Evolutionary conservation across 208 protist species (phyloP).

Genomic region (Leishmania amazonensis): DNA sequence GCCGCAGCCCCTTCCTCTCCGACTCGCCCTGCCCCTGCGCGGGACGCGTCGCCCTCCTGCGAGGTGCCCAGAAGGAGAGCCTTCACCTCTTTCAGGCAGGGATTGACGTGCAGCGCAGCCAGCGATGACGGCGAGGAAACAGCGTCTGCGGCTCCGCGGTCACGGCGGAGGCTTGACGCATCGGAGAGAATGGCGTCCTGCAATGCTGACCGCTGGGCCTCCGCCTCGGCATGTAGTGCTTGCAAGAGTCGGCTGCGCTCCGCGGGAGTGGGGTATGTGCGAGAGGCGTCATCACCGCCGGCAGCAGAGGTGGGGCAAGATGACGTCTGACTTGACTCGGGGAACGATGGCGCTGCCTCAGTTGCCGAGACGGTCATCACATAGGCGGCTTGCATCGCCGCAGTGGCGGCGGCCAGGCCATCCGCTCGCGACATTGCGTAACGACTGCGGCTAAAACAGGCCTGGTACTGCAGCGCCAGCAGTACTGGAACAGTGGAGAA

Average conservation of each 20-base stretch:
- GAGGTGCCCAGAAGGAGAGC: conserved; percentile 16
- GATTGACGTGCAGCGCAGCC: background rate
- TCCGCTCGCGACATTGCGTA: conserved; percentile 20
- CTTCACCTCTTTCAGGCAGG: conserved; percentile 23
- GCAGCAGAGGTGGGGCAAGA: background rate
- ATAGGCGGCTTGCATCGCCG: conserved; percentile 20
- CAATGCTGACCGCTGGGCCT: conserved; percentile 2
- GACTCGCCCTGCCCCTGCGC: too few relatives aligned
- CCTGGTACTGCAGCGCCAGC: conserved; percentile 43
- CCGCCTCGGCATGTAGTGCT: conserved; percentile 2
- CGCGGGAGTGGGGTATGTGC: background rate
- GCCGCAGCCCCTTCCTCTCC: background rate
- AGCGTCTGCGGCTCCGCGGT: background rate
- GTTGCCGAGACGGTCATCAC: conserved; percentile 10
- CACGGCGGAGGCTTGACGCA: conserved; percentile 2
- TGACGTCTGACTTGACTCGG: background rate
- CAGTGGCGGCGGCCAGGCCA: conserved; percentile 4
- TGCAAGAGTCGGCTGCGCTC: conserved; percentile 2
- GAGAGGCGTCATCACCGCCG: background rate
- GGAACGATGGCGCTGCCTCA: background rate
- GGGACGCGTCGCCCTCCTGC: background rate
- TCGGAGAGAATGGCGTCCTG: conserved; percentile 11
- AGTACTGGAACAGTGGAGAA: conserved; percentile 38
- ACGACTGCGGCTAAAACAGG: conserved; percentile 13
- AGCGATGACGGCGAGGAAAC: background rate